A percentile compares a stretch with the other conserved stretches of the same genome.
Evolutionary conservation across 495 filamentous ascomycete species (phyloP).

Genomic region (Pyrenula massariospora): DNA sequence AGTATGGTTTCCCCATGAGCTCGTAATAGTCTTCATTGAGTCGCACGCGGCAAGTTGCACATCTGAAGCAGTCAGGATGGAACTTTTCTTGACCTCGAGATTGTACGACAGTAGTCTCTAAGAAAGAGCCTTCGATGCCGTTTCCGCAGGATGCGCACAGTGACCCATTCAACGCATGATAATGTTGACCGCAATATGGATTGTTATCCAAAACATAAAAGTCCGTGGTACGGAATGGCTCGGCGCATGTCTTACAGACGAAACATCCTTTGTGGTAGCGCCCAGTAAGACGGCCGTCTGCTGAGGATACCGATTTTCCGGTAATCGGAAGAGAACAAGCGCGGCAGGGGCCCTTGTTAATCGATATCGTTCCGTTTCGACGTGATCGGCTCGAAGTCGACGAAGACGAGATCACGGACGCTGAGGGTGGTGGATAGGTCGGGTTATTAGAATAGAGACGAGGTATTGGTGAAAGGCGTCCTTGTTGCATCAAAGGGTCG

Average conservation of each 20-base stretch:
- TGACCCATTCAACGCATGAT: slow-evolving; percentile 82
- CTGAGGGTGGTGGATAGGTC: slow-evolving; percentile 9
- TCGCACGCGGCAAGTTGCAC: slow-evolving; percentile 39
- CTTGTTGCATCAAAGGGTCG: slow-evolving; percentile 40
- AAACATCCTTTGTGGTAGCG: slow-evolving; percentile 93
- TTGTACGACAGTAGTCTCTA: slow-evolving; percentile 54
- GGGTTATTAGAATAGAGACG: slow-evolving; percentile 13
- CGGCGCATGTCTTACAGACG: slow-evolving; percentile 72
- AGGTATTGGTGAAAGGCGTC: slow-evolving; percentile 27
- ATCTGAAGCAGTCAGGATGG: slow-evolving; percentile 78
- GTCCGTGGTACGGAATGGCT: slow-evolving; percentile 74
- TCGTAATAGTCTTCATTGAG: slow-evolving; percentile 64
- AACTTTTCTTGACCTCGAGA: slow-evolving; percentile 51
- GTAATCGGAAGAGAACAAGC: slow-evolving; percentile 68
- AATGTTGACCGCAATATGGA: slow-evolving; percentile 87
- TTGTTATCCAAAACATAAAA: slow-evolving; percentile 85
- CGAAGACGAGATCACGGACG: slow-evolving; percentile 4
- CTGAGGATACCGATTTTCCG: slow-evolving; percentile 87
- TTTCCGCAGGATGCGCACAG: slow-evolving; percentile 66
- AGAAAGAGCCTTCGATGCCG: slow-evolving; percentile 89
- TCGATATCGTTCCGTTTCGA: slow-evolving; percentile 12
- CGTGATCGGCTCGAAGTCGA: slow-evolving; percentile 1
- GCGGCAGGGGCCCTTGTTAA: slow-evolving; percentile 64
- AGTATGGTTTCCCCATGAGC: slow-evolving; percentile 56
- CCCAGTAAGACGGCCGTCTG: slow-evolving; percentile 85